Base-by-base conservation (phyloP, 2,329 filamentous ascomycete genomes). In the Nothophaeocryptopus gaeumannii region DNA sequence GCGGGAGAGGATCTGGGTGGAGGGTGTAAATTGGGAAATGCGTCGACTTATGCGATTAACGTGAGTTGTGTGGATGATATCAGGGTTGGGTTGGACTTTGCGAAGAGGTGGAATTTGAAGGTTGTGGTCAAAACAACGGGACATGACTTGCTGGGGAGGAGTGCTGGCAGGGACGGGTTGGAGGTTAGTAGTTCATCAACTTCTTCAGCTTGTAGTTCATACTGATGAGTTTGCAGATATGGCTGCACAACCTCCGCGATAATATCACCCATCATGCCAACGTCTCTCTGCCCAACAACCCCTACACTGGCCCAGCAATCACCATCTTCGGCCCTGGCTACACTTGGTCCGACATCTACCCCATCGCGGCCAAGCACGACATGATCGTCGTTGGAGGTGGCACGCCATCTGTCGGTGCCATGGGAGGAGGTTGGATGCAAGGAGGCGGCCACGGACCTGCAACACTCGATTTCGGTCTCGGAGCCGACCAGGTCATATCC, bases 61-160 rank as follows among this genome's bases (percentile, higher is more conserved):
- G 47, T 41, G 12, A 46, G 41, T n/a, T 8, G 15, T 5, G 30
- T 41, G 4, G 43, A 37, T 9, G 13, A 46, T 38, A 15, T 46
- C 1, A 12, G 26, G 30, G 13, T 33, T 15, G 13, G 16, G 13
- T n/a, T 46, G 13, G 5, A 10, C 11, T 46, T 35, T n/a, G 44
- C 44, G 4, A 37, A 14, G 14, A 37, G 72, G 8, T 63, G 76
- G 54, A 78, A 77, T 56, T 67, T 82, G 40, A 74, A 79, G 2
- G 58, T 82, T 0, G 67, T 80, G 2, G 55, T 72, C 12, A 62
- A 66, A 41, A 20, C 29, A n/a, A 41, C 39, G 9, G 39, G 39
- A 12, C 39, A 41, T 14, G 36, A 47, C 56, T 30, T 50, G 10
- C 31, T 53, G 11, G 51, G 46, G 7, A 20, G 51, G 34, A 41